phyloP scores from a whole-genome alignment of 495 filamentous ascomycete genomes.

The Saxispiralis lemnorum region DNA sequence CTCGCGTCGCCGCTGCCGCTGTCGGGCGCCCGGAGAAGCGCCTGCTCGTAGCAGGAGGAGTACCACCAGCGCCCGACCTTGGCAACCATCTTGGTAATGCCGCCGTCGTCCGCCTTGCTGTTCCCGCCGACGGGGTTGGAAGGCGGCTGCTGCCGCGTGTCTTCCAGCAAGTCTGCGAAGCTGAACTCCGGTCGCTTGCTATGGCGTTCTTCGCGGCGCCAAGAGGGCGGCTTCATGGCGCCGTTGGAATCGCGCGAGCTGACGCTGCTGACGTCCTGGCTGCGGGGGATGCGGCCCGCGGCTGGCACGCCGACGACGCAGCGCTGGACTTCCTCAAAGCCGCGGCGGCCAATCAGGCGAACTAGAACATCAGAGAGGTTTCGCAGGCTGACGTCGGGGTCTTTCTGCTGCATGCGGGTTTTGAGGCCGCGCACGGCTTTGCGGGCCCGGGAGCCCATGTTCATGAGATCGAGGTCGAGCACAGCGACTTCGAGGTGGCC shows the following conservation, averaged over 20 bases:
- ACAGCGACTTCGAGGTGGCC: slow-evolving; percentile 51
- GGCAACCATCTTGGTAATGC: slow-evolving; percentile 78
- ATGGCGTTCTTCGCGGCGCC: slow-evolving; percentile 4
- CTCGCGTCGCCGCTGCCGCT: slow-evolving; percentile 31
- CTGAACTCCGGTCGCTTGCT: slow-evolving; percentile 5
- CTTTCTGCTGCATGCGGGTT: slow-evolving; percentile 47
- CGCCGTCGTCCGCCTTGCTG: slow-evolving; percentile 42
- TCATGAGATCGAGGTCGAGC: slow-evolving; percentile 26
- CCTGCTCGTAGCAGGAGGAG: slow-evolving; percentile 68
- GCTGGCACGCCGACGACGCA: slow-evolving; percentile 84
- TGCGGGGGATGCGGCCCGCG: slow-evolving; percentile 43
- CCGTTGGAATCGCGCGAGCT: slow-evolving; percentile 11
- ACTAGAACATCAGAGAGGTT: slow-evolving; percentile 65
- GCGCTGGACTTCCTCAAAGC: slow-evolving; percentile 68
- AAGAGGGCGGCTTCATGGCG: slow-evolving; percentile 8
- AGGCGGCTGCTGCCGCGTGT: slow-evolving; percentile 17
- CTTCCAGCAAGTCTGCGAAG: slow-evolving; percentile 21
- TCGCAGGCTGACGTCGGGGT: slow-evolving; percentile 48
- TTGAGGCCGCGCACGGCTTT: slow-evolving; percentile 63
- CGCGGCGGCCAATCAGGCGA: slow-evolving; percentile 53
- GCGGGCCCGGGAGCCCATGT: slow-evolving; percentile 43
- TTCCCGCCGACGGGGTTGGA: slow-evolving; percentile 25
- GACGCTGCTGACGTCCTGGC: slow-evolving; percentile 11
- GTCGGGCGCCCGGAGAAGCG: slow-evolving; percentile 30
- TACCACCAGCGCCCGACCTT: slow-evolving; percentile 96